Conservation (phyloP, 371 early-diverging fungal genomes). For the Mucor piriformis region DNA sequence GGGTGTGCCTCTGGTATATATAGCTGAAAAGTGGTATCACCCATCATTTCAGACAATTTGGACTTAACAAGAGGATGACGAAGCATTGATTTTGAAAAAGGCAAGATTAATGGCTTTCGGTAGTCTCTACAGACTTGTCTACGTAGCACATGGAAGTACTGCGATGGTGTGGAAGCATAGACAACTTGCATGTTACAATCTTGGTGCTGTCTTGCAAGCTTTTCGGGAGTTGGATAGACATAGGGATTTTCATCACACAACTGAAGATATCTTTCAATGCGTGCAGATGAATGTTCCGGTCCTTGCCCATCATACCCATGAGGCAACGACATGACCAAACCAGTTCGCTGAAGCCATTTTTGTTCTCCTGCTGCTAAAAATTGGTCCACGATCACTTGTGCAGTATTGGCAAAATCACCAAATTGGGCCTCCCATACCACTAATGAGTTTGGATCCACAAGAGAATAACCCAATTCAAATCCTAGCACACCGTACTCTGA, state of each 20-base stretch:
- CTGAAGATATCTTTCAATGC: conserved; percentile 94
- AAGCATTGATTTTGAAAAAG: conserved; percentile 91
- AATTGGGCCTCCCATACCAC: conserved; percentile 99
- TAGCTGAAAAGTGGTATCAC: conserved; percentile 83
- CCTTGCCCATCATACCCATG: conserved; percentile 99
- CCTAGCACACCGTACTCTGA: conserved; percentile 96
- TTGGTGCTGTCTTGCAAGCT: conserved; percentile 88
- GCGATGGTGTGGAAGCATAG: conserved; percentile 94
- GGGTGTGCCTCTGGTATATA: conserved; percentile 90
- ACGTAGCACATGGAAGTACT: conserved; percentile 95
- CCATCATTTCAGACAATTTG: conserved; percentile 79
- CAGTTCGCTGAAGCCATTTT: conserved; percentile 96
- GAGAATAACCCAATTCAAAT: conserved; percentile 94
- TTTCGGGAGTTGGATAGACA: conserved; percentile 78
- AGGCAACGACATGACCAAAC: conserved; percentile 88
- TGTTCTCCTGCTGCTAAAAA: conserved; percentile 95
- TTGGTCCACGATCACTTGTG: conserved; percentile 97
- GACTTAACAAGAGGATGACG: conserved; percentile 93
- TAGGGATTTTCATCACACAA: conserved; percentile 93
- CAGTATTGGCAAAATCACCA: conserved; percentile 96
- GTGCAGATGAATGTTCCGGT: conserved; percentile 95
- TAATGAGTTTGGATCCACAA: conserved; percentile 90
- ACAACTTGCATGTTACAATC: conserved; percentile 98
- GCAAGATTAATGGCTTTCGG: conserved; percentile 91
- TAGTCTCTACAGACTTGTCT: conserved; percentile 95